A percentile compares a stretch with the other conserved stretches of the same genome.
phyloP scores from a whole-genome alignment of 2,329 filamentous ascomycete genomes.

The Colletotrichum truncatum region DNA sequence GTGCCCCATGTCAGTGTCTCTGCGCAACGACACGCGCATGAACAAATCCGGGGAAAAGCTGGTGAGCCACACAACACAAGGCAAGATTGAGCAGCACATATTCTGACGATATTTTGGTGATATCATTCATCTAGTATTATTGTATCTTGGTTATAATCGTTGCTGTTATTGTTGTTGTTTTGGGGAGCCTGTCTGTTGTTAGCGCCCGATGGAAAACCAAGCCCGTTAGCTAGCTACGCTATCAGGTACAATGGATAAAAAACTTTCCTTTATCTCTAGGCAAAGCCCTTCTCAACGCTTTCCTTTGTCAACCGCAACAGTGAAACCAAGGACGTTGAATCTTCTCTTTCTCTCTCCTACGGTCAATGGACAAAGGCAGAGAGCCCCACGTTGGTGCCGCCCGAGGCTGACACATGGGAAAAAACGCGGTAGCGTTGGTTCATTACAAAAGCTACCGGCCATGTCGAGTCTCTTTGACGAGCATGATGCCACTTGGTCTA shows the following conservation, averaged over 20 bases:
- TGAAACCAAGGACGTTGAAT: slow-evolving; percentile 13
- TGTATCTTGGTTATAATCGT: not conserved
- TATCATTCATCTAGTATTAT: not conserved
- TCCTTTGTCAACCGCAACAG: slow-evolving; percentile 13
- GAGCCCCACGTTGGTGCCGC: not conserved
- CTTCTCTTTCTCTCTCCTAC: not conserved
- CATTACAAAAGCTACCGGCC: not conserved
- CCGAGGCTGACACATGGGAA: not conserved
- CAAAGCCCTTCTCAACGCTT: not conserved
- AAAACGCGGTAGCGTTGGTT: not conserved
- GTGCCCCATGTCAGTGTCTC: not conserved
- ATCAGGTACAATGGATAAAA: not conserved
- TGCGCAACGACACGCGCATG: slow-evolving; percentile 22
- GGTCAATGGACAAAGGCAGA: slow-evolving; percentile 9
- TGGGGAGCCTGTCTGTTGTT: not conserved
- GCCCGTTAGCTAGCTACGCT: not conserved
- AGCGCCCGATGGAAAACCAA: not conserved
- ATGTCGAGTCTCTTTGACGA: not conserved
- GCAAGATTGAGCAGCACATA: slow-evolving; percentile 13
- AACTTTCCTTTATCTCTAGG: not conserved
- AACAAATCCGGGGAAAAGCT: slow-evolving; percentile 19
- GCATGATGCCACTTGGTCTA: not conserved
- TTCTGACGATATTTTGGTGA: slow-evolving; percentile 9
- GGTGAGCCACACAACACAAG: not conserved
- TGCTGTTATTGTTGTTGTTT: slow-evolving; percentile 6